Percentiles rank a stretch among this genome's conserved stretches.
Evolutionary conservation across 345 rosid species (phyloP).

Genomic region (Adansonia digitata): DNA sequence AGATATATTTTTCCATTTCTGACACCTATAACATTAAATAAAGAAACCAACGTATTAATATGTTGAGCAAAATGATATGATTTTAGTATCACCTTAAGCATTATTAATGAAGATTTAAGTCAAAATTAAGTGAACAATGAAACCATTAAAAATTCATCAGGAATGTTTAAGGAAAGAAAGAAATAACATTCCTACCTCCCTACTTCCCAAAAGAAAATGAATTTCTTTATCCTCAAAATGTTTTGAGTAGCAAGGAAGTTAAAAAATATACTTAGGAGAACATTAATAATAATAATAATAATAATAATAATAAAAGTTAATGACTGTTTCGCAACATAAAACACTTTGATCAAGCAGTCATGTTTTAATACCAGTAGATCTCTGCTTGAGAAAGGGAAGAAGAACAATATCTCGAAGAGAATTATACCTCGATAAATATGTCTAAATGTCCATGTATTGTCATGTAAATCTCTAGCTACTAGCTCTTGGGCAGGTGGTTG

Average conservation of each 20-base stretch:
- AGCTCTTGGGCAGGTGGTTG: conserved; percentile 98
- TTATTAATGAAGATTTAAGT: neutral
- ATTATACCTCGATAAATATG: conserved; percentile 88
- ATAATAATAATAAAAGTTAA: no score
- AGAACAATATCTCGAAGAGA: neutral
- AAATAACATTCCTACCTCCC: neutral
- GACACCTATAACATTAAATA: neutral
- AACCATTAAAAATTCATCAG: neutral
- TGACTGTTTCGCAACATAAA: neutral
- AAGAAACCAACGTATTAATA: neutral
- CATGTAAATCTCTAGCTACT: conserved; percentile 89
- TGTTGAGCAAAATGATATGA: neutral
- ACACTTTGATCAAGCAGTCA: neutral
- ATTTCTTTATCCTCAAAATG: neutral
- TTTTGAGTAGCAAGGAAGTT: neutral
- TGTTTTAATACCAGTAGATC: neutral
- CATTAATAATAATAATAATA: no score
- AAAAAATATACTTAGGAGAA: neutral
- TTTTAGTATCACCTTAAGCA: neutral
- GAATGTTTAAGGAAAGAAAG: neutral
- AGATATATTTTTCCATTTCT: conserved; percentile 2
- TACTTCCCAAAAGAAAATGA: neutral
- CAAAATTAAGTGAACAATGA: neutral
- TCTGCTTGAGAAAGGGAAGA: neutral
- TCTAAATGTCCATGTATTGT: conserved; percentile 71